Conservation (phyloP, 1,284 basidiomycete genomes). For the Gymnopus androsaceus region DNA sequence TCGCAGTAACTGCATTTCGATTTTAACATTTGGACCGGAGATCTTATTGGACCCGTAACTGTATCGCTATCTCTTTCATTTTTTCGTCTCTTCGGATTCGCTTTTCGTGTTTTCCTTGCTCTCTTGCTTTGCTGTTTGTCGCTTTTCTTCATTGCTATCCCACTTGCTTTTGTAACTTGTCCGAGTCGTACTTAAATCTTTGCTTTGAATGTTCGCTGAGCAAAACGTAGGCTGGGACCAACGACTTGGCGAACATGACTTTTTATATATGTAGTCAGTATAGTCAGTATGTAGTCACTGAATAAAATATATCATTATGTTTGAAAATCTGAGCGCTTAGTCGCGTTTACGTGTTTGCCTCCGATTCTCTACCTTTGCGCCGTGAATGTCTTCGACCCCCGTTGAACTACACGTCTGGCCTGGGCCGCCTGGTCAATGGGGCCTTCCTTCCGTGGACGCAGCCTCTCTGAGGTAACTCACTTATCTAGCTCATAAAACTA, state of each 20-base stretch:
- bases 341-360: too few relatives aligned
- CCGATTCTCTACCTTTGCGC: not conserved
- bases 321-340: too few relatives aligned
- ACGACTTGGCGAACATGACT: too few relatives aligned
- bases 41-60: not conserved
- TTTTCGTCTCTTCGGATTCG: not conserved
- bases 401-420: constrained; percentile 67
- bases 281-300: too few relatives aligned
- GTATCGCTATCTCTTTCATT: not conserved
- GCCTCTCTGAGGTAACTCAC: too few relatives aligned
- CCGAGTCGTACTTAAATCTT: not conserved
- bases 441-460: constrained; percentile 65
- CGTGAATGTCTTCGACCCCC: not conserved
- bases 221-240: constrained; percentile 1
- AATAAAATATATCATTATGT: too few relatives aligned
- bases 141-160: not conserved
- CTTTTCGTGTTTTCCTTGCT: not conserved
- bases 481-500: too few relatives aligned
- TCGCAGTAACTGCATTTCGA: not conserved
- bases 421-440: constrained; percentile 67
- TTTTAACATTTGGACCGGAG: not conserved
- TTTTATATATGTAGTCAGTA: too few relatives aligned
- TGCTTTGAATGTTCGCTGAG: constrained; percentile 9
- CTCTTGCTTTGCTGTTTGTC: constrained; percentile 9
- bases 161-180: not conserved